Percentiles rank a stretch among this genome's conserved stretches.
Conservation (phyloP, 2,329 filamentous ascomycete species). For the Aureobasidium namibiae region DNA sequence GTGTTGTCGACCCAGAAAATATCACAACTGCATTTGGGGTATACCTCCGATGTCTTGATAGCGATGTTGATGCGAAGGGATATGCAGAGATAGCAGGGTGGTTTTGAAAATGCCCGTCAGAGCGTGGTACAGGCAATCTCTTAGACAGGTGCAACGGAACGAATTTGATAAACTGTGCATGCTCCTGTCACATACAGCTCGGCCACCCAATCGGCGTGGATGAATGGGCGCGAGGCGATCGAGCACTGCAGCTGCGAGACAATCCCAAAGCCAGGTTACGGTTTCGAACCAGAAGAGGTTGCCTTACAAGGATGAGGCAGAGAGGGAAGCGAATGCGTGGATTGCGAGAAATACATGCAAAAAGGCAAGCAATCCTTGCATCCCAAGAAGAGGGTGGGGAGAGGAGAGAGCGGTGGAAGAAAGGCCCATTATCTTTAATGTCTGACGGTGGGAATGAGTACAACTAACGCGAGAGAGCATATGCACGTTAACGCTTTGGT, state of each 20-base stretch:
- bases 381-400: constrained; percentile 3
- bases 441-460: constrained; percentile 13
- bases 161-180: constrained; percentile 11
- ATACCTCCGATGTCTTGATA: background rate
- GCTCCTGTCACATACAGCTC: constrained; percentile 1
- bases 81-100: background rate
- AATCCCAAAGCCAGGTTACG: constrained; percentile 6
- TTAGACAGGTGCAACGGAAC: constrained; percentile 1
- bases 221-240: background rate
- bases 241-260: constrained; percentile 8
- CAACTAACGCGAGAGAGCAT: constrained; percentile 13
- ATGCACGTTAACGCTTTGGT: constrained; percentile 13
- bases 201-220: background rate
- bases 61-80: background rate
- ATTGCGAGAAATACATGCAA: constrained; percentile 3
- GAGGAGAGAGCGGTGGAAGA: constrained; percentile 11
- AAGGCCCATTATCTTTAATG: constrained; percentile 13
- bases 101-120: background rate
- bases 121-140: constrained; percentile 1
- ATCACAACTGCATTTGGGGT: constrained; percentile 10
- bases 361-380: constrained; percentile 10
- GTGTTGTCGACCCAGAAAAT: background rate
- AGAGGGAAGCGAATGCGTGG: constrained; percentile 3
- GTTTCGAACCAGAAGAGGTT: background rate
- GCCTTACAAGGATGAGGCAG: constrained; percentile 1